phyloP scores from a whole-genome alignment of 2,329 filamentous ascomycete genomes.

The Aaosphaeria arxii region DNA sequence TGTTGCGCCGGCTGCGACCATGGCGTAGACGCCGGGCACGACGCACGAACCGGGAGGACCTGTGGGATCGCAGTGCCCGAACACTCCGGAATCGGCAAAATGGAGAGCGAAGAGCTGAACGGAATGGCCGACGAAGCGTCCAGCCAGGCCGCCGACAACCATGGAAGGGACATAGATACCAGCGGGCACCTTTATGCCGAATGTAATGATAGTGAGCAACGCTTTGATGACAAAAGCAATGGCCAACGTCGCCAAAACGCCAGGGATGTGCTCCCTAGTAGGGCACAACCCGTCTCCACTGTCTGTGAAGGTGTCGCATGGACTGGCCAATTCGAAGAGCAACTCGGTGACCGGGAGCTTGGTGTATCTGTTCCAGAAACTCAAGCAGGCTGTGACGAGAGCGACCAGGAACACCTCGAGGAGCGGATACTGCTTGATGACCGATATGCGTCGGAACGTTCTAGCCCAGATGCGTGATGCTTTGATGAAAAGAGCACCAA shows the following conservation, averaged over 20 bases:
- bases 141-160: conserved; percentile 93
- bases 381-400: conserved; percentile 74
- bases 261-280: conserved; percentile 70
- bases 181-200: conserved; percentile 93
- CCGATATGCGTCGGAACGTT: conserved; percentile 74
- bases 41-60: conserved; percentile 76
- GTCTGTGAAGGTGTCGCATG: conserved; percentile 70
- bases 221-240: conserved; percentile 87
- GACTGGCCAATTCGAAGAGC: conserved; percentile 83
- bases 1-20: conserved; percentile 91
- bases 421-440: conserved; percentile 80
- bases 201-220: conserved; percentile 82
- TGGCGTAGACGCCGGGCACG: conserved; percentile 92
- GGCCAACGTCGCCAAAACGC: conserved; percentile 68
- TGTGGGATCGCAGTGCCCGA: conserved; percentile 68
- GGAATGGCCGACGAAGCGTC: conserved; percentile 80
- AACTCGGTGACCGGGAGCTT: conserved; percentile 88
- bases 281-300: conserved; percentile 79
- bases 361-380: conserved; percentile 92
- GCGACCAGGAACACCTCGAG: conserved; percentile 88
- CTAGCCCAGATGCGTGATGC: conserved; percentile 86
- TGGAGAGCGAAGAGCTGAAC: conserved; percentile 78
- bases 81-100: conserved; percentile 69
- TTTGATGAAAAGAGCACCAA: conserved; percentile 94
- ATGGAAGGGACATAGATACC: conserved; percentile 98